Evolutionary conservation across 495 filamentous ascomycete genomes (phyloP), one percentile per base, ranked within the genome.

Genomic region (Aspergillus bertholletiae): DNA sequence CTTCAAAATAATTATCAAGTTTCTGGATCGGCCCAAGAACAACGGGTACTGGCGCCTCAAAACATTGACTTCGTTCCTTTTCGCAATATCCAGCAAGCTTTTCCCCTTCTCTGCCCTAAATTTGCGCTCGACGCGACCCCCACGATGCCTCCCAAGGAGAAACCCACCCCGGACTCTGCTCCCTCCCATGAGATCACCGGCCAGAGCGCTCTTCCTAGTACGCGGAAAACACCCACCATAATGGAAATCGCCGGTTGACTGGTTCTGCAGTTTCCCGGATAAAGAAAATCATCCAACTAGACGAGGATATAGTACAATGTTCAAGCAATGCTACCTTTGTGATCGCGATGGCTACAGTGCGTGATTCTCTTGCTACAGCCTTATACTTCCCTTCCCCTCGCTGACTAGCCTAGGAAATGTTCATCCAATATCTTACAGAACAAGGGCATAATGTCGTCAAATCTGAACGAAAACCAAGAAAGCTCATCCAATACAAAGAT

Each of bases 401-500:
- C 50, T 32, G 7, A 53, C 51, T 24, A 39, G 40, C 27, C 21
- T 54, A 95, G 88, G 94, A 97, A 71, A 86, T 96, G 84, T 98
- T 98, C 79, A 88, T 98, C 57, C 90, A 96, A 65, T 86, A 97
- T 66, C 80, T 98, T 30, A 85, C 90, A 23, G 82, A 85, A 55
- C 89, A 96, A 73, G 88, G 84, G 24, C 82, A 96, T 61, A 91
- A 90, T 63, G 88, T 96, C 66, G 88, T 94, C 54, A 92, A 91
- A 57, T 80, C 89, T 5, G 94, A 97, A 67, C 80, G 87, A 51
- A 97, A 97, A 70, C 93, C 92, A 24, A 82, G 94, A 35, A 86
- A 93, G 58, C 96, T 92, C 53, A 86, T 98, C 59, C 95, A 97
- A 69, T 98, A 98, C 79, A 91, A 88, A 68, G 94, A 98, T 70